Percentiles rank a stretch among this genome's conserved stretches.
phyloP scores from a whole-genome alignment of 2,329 filamentous ascomycete species.

The Ophiocordyceps australis region DNA sequence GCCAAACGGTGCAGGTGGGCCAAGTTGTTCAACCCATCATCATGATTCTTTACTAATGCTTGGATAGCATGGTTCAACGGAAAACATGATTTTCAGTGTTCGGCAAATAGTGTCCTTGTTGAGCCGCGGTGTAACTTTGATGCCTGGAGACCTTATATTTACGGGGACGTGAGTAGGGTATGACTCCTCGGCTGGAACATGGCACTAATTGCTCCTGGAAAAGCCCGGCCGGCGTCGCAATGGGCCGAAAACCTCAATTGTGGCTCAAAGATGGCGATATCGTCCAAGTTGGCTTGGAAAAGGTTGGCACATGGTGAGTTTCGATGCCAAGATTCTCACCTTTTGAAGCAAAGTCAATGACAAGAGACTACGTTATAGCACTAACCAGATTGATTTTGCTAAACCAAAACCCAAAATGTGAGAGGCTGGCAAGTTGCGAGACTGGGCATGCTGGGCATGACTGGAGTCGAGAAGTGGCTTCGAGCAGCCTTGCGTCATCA shows the following conservation, averaged over 20 bases:
- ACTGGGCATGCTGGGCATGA: no score
- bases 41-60: conserved; percentile 1
- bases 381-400: no score
- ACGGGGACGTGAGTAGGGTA: conserved; percentile 35
- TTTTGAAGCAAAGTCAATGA: neutral
- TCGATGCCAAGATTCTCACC: no score
- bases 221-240: conserved; percentile 51
- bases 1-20: conserved; percentile 31
- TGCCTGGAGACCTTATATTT: conserved; percentile 48
- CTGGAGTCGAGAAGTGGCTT: no score
- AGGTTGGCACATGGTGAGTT: conserved; percentile 36
- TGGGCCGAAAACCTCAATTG: conserved; percentile 46
- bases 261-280: conserved; percentile 56
- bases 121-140: conserved; percentile 41
- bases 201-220: neutral
- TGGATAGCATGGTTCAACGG: conserved; percentile 29
- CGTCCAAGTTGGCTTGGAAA: conserved; percentile 49
- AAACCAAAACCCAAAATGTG: no score
- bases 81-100: conserved; percentile 46
- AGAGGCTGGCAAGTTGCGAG: no score
- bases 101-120: conserved; percentile 39
- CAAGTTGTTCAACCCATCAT: no score
- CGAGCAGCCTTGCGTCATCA: no score
- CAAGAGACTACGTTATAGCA: no score
- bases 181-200: neutral